These are phyloP conservation scores for Lactarius akahatsu DNA, from an alignment of 768 basidiomycete species.

Conservation along the genomic window DNA sequence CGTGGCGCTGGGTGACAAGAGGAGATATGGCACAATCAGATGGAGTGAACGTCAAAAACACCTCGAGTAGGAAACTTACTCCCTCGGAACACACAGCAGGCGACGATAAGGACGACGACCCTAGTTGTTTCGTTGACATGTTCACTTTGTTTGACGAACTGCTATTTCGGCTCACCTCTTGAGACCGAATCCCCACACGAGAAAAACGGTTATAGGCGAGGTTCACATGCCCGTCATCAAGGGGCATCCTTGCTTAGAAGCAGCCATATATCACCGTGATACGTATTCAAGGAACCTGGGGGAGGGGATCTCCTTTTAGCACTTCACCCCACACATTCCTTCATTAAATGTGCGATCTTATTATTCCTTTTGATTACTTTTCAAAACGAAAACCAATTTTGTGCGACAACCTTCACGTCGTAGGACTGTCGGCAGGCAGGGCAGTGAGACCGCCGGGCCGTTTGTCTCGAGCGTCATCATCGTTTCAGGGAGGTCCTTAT, in stretches of 20 bases:
- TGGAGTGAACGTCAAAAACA: neutral
- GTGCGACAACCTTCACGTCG: neutral
- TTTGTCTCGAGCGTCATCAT: neutral
- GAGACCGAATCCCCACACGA: neutral
- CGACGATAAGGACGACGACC: neutral
- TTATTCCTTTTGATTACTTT: neutral
- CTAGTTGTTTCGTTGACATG: neutral
- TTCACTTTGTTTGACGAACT: neutral
- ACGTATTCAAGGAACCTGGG: slow-evolving; percentile 6
- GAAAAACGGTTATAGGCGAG: neutral
- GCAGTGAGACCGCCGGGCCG: neutral
- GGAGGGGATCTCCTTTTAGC: neutral
- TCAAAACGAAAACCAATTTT: neutral
- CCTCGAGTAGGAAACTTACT: neutral
- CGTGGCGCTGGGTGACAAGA: neutral
- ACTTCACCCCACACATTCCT: neutral
- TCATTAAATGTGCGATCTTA: neutral
- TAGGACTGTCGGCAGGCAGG: neutral
- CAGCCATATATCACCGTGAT: neutral
- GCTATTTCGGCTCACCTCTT: neutral
- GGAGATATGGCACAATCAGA: neutral
- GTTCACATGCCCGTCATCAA: neutral
- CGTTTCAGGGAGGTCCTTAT: neutral
- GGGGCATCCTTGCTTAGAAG: neutral
- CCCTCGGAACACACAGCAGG: neutral